These are phyloP conservation scores for Myxozyma monticola DNA, from an alignment of 805 yeast species.

Conservation along the genomic window DNA sequence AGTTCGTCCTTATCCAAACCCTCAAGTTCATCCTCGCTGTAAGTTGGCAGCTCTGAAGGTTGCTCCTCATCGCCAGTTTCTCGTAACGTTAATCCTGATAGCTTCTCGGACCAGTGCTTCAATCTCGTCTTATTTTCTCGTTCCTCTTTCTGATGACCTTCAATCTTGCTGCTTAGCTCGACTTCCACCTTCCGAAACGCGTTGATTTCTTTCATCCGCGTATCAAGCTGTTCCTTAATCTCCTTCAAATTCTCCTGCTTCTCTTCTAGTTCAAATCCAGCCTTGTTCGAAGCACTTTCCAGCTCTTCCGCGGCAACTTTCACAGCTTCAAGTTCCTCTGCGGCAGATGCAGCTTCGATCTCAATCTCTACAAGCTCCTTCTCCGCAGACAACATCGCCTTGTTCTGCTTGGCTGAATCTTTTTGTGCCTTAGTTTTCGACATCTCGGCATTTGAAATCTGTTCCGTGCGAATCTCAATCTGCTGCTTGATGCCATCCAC, in stretches of 20 bases:
- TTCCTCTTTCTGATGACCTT: conserved; percentile 50
- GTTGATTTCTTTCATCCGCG: conserved; percentile 49
- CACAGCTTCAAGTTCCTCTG: conserved; percentile 41
- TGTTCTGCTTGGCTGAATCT: conserved; percentile 58
- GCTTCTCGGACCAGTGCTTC: conserved; percentile 41
- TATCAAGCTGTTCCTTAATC: conserved; percentile 45
- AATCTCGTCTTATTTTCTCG: conserved; percentile 45
- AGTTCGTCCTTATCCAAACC: conserved; percentile 51
- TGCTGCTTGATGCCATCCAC: conserved; percentile 74
- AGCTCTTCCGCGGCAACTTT: conserved; percentile 38
- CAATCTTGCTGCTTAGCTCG: conserved; percentile 64
- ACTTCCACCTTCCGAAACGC: conserved; percentile 64
- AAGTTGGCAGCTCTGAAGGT: conserved; percentile 41
- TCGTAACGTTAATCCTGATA: conserved; percentile 46
- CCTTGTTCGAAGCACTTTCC: conserved; percentile 30
- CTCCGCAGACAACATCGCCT: conserved; percentile 49
- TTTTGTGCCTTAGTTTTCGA: conserved; percentile 61
- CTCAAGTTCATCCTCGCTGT: conserved; percentile 54
- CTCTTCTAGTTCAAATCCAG: conserved; percentile 26
- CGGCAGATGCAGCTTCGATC: conserved; percentile 41
- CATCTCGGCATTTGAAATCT: conserved; percentile 57
- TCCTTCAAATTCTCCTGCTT: conserved; percentile 36
- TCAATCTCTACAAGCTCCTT: conserved; percentile 47
- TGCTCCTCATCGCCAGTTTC: conserved; percentile 44
- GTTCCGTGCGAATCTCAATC: conserved; percentile 58